Evolutionary conservation across 805 yeast genomes (phyloP), one percentile per base, ranked within the genome.

Genomic region (Candida ipomoeae): DNA sequence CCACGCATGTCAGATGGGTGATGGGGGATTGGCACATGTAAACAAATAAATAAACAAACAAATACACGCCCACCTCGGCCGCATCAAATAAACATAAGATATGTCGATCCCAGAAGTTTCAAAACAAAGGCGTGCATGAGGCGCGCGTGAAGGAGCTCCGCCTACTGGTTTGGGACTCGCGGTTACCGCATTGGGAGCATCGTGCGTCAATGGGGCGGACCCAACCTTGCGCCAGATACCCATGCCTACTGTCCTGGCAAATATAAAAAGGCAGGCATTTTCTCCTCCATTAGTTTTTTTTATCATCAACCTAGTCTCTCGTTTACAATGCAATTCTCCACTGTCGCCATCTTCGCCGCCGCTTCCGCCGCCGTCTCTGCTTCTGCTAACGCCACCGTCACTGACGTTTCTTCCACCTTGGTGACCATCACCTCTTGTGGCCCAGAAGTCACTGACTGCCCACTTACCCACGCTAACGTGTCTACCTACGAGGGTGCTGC

Each of bases 371-470:
- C 58, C 40, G 58, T 53, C 42, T 53, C 62, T 44, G 57, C 57
- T 20, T 39, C 34, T 38, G 49, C 55, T 34, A 55, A 52, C 52
- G 34, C 50, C 43, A 54, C 59, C 41, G 54, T 48, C 53, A 51
- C 55, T 32, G 50, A 39, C 46, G 49, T 51, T 29, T 2, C 48
- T 44, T 55, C 58, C 48, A 53, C 55, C 34, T 52, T 55, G 58
- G 61, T 58, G 18, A 58, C 62, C 54, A 50, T 58, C 60, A 58
- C 62, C 47, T 55, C 60, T 52, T 58, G 62, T 54, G 59, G 44
- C 36, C 39, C 57, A 6, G 48, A 49, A 21, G 59, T 55, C 29
- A 55, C 60, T 39, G 48, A 56, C 55, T 58, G 62, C 56, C 61
- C 62, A 45, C 47, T 50, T 15, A 52, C 59, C 46, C 37, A 48